These are phyloP conservation scores for Chlorella sp. DNA, from an alignment of 139 green algal genomes.

Conservation along the genomic window DNA sequence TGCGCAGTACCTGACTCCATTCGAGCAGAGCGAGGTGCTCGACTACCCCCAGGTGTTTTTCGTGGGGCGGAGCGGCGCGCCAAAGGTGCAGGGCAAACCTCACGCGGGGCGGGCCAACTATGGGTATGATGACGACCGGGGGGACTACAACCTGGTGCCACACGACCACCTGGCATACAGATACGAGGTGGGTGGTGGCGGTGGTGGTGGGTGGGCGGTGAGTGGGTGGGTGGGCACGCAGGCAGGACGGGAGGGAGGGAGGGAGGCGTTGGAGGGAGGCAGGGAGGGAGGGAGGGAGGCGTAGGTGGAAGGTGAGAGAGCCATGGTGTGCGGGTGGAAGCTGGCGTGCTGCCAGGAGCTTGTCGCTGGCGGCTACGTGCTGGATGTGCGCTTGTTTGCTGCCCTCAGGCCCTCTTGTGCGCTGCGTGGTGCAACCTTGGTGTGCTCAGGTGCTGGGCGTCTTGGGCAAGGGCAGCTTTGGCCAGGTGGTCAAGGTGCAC, in stretches of 20 bases:
- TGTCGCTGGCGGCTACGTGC: too few species aligned
- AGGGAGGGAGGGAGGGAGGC: too few species aligned
- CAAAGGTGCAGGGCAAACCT: slow-evolving; percentile 52
- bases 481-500: slow-evolving; percentile 77
- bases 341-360: too few species aligned
- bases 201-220: not conserved
- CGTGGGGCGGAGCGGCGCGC: slow-evolving; percentile 41
- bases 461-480: slow-evolving; percentile 78
- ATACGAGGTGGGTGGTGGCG: slow-evolving; percentile 40
- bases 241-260: too few species aligned
- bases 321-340: too few species aligned
- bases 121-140: slow-evolving; percentile 75
- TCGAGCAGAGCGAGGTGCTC: slow-evolving; percentile 77
- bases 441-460: slow-evolving; percentile 51
- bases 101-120: slow-evolving; percentile 19
- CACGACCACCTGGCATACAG: slow-evolving; percentile 76
- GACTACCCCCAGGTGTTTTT: slow-evolving; percentile 72
- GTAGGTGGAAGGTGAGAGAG: too few species aligned
- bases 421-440: too few species aligned
- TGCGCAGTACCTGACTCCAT: slow-evolving; percentile 60
- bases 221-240: not conserved
- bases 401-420: slow-evolving; percentile 10
- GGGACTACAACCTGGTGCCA: slow-evolving; percentile 58
- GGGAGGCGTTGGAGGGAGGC: too few species aligned
- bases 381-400: not conserved